Evolutionary conservation across 2,329 filamentous ascomycete species (phyloP).

Genomic region (Cercospora sp.): DNA sequence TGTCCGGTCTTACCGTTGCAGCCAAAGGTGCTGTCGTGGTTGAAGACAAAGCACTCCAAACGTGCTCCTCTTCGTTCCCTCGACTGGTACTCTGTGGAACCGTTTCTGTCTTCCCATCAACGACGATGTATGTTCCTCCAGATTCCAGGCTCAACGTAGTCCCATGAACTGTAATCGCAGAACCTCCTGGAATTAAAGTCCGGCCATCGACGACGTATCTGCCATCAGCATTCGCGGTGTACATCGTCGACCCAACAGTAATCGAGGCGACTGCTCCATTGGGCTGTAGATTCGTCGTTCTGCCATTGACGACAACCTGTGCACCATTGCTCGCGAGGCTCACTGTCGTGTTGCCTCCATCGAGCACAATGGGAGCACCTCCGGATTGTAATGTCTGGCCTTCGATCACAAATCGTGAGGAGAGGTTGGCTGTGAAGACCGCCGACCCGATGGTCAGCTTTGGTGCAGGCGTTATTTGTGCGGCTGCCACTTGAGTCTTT

Average conservation of each 20-base stretch:
- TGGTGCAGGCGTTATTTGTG: neutral
- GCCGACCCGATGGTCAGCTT: neutral
- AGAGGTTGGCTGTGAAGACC: too few species aligned
- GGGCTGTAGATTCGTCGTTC: neutral
- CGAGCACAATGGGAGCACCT: neutral
- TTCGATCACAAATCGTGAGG: neutral
- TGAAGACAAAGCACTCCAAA: neutral
- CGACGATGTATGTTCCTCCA: neutral
- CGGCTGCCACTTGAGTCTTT: neutral
- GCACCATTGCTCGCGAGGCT: neutral
- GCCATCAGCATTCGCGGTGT: neutral
- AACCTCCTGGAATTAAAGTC: neutral
- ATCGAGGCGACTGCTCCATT: neutral
- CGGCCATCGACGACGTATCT: neutral
- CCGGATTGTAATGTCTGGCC: neutral
- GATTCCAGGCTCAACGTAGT: neutral
- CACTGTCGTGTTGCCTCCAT: neutral
- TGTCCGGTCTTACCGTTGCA: neutral
- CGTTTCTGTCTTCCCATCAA: neutral
- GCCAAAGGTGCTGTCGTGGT: neutral
- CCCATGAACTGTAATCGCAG: neutral
- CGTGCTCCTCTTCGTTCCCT: neutral
- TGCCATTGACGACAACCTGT: neutral
- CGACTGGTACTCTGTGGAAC: neutral
- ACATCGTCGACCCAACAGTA: neutral